A percentile compares a stretch with the other conserved stretches of the same genome.
phyloP scores from a whole-genome alignment of 2,329 filamentous ascomycete genomes.

The Colletotrichum navitas region DNA sequence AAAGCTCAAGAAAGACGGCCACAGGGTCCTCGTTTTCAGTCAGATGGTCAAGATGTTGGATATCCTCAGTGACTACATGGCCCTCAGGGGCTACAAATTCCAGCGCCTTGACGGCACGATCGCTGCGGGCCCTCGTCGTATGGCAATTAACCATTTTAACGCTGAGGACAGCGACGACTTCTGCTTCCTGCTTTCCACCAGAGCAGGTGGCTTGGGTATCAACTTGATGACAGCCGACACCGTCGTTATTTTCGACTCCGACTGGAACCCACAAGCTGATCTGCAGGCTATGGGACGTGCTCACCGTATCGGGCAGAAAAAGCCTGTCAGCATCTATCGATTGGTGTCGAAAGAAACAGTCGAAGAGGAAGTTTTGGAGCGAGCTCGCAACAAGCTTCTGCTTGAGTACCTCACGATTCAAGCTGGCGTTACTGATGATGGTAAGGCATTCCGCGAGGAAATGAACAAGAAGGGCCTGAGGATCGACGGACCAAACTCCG shows the following conservation, averaged over 20 bases:
- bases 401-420: slow-evolving; percentile 98
- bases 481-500: slow-evolving; percentile 86
- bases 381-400: slow-evolving; percentile 96
- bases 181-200: slow-evolving; percentile 93
- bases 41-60: slow-evolving; percentile 99
- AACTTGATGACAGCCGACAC: slow-evolving; percentile 99
- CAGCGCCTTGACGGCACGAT: slow-evolving; percentile 97
- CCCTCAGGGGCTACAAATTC: slow-evolving; percentile 92
- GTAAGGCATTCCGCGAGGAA: slow-evolving; percentile 80
- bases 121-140: slow-evolving; percentile 84
- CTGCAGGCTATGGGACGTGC: slow-evolving; percentile 98
- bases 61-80: slow-evolving; percentile 93
- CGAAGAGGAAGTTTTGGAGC: slow-evolving; percentile 96
- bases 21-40: slow-evolving; percentile 97
- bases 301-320: slow-evolving; percentile 97
- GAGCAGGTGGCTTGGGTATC: slow-evolving; percentile 97
- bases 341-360: slow-evolving; percentile 98
- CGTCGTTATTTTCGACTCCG: slow-evolving; percentile 96
- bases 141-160: slow-evolving; percentile 99
- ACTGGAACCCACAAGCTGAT: slow-evolving; percentile 99
- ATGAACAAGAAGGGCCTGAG: slow-evolving; percentile 81
- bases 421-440: slow-evolving; percentile 95
- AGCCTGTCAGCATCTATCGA: slow-evolving; percentile 94
- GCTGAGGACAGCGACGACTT: slow-evolving; percentile 97
- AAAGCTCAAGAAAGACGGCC: slow-evolving; percentile 92